These are phyloP conservation scores for Fusarium sp. DNA, from an alignment of 2,329 filamentous ascomycete species.

Conservation along the genomic window DNA sequence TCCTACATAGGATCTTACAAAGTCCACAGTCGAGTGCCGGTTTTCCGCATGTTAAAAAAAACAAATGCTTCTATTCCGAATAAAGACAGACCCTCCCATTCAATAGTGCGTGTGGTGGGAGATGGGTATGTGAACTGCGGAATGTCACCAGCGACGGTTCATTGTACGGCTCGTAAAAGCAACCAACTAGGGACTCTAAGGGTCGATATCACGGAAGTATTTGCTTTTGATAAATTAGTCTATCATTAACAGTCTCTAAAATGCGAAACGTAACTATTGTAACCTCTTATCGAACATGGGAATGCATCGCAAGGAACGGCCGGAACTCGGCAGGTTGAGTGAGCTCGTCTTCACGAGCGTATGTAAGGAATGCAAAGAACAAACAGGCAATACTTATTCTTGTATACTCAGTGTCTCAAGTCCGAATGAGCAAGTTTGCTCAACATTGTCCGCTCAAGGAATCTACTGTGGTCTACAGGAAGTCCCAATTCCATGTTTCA, in stretches of 20 bases:
- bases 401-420: neutral
- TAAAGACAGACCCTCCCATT: conserved; percentile 41
- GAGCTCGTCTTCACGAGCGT: neutral
- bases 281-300: neutral
- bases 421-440: neutral
- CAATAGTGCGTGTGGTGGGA: conserved; percentile 34
- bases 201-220: no score
- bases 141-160: conserved; percentile 8
- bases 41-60: conserved; percentile 60
- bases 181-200: neutral
- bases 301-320: neutral
- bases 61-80: conserved; percentile 46
- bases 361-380: neutral
- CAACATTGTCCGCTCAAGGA: neutral
- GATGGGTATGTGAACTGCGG: conserved; percentile 16
- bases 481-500: conserved; percentile 30
- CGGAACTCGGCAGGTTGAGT: conserved; percentile 17
- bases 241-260: accelerated
- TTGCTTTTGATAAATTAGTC: neutral
- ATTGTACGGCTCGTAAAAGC: neutral
- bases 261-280: neutral
- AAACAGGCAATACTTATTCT: accelerated
- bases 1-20: conserved; percentile 61
- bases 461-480: conserved; percentile 9
- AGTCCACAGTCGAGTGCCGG: conserved; percentile 61